Evolutionary conservation across 768 basidiomycete genomes (phyloP).

Genomic region (Suillus cothurnatus): DNA sequence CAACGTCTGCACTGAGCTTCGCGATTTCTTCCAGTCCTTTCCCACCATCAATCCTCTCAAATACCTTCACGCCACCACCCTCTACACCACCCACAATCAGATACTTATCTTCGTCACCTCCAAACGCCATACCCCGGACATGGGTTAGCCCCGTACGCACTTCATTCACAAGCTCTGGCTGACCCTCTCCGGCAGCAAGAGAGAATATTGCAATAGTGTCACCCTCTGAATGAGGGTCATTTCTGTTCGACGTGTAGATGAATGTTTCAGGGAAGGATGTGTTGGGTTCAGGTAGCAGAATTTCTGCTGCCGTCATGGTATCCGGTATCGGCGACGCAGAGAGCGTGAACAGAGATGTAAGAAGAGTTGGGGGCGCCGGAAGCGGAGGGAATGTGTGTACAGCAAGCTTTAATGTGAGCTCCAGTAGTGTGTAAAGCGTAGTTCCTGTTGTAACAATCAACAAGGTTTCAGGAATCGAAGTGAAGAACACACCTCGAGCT

Average conservation of each 20-base stretch:
- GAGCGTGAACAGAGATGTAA: slow-evolving; percentile 50
- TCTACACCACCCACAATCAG: slow-evolving; percentile 63
- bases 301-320: slow-evolving; percentile 68
- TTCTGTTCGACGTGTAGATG: slow-evolving; percentile 76
- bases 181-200: slow-evolving; percentile 43
- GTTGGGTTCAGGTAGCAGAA: slow-evolving; percentile 61
- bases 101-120: slow-evolving; percentile 61
- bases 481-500: slow-evolving; percentile 51
- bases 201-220: slow-evolving; percentile 76
- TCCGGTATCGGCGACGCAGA: slow-evolving; percentile 43
- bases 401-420: slow-evolving; percentile 60
- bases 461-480: background rate
- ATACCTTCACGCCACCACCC: slow-evolving; percentile 72
- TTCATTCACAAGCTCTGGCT: slow-evolving; percentile 57
- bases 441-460: slow-evolving; percentile 44
- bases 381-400: slow-evolving; percentile 54
- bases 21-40: slow-evolving; percentile 57
- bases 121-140: slow-evolving; percentile 68
- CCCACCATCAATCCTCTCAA: slow-evolving; percentile 64
- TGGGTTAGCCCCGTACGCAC: slow-evolving; percentile 72
- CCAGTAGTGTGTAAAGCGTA: slow-evolving; percentile 65
- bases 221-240: slow-evolving; percentile 67
- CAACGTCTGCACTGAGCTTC: slow-evolving; percentile 33
- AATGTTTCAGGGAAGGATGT: slow-evolving; percentile 54
- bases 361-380: slow-evolving; percentile 40